Percentiles rank a stretch among this genome's conserved stretches.
Evolutionary conservation across 208 protist genomes (phyloP).

Genomic region (Crithidia mellificae): DNA sequence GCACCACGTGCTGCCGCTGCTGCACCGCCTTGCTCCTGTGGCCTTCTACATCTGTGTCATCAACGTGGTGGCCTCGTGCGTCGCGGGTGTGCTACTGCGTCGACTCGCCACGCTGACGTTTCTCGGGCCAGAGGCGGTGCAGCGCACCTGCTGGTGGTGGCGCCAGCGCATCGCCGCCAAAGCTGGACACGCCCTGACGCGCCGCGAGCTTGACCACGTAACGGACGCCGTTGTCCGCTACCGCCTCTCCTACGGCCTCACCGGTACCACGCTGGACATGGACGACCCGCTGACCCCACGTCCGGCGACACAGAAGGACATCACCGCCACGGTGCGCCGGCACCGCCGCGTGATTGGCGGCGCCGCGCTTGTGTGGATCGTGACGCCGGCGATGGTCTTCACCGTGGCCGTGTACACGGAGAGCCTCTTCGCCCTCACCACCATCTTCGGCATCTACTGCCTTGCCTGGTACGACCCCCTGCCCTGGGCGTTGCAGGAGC

Average conservation of each 20-base stretch:
- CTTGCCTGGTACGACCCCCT: constrained; percentile 39
- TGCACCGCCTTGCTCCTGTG: constrained; percentile 46
- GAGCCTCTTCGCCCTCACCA: constrained; percentile 60
- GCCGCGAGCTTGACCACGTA: neutral
- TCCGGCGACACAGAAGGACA: constrained; percentile 6
- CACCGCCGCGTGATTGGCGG: constrained; percentile 53
- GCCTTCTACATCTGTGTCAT: constrained; percentile 50
- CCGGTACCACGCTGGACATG: constrained; percentile 21
- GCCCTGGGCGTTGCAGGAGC: constrained; percentile 21
- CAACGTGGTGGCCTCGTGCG: constrained; percentile 43
- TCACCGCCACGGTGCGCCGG: constrained; percentile 3
- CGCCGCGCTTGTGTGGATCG: constrained; percentile 53
- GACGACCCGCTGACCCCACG: constrained; percentile 7
- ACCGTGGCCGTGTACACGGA: constrained; percentile 80
- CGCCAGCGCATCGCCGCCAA: neutral
- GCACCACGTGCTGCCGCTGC: constrained; percentile 20
- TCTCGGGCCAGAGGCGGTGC: constrained; percentile 36
- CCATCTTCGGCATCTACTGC: constrained; percentile 63
- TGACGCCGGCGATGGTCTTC: constrained; percentile 74
- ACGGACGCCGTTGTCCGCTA: constrained; percentile 22
- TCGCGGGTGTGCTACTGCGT: constrained; percentile 55
- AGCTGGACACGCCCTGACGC: neutral
- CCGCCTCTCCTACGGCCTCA: constrained; percentile 22
- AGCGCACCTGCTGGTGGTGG: constrained; percentile 13
- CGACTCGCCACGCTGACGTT: constrained; percentile 58